These are phyloP conservation scores for Colletotrichum chrysophilum DNA, from an alignment of 2,329 filamentous ascomycete genomes.

Conservation along the genomic window DNA sequence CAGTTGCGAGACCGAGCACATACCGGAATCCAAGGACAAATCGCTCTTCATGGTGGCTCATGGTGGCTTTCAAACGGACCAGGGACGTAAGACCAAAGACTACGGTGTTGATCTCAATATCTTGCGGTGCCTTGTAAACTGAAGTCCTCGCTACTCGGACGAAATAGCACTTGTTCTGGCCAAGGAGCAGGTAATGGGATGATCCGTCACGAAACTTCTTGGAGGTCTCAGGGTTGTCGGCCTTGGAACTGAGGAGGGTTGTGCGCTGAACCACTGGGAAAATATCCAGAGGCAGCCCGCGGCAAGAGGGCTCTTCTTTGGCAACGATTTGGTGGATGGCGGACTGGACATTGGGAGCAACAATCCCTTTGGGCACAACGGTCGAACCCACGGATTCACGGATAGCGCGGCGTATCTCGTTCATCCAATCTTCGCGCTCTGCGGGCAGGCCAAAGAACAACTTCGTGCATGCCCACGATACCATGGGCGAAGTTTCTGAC, in stretches of 20 bases:
- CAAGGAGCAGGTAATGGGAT: constrained; percentile 60
- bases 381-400: constrained; percentile 40
- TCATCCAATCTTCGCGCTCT: constrained; percentile 56
- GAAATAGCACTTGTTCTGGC: constrained; percentile 57
- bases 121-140: constrained; percentile 44
- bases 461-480: constrained; percentile 52
- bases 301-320: constrained; percentile 44
- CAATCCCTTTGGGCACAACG: constrained; percentile 36
- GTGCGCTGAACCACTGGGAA: constrained; percentile 59
- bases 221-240: constrained; percentile 44
- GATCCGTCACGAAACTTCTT: constrained; percentile 54
- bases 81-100: constrained; percentile 59
- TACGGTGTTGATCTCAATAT: constrained; percentile 55
- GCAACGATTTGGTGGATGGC: constrained; percentile 53
- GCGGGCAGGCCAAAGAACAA: constrained; percentile 54
- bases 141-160: constrained; percentile 54
- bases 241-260: constrained; percentile 42
- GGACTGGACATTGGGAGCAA: constrained; percentile 52
- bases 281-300: constrained; percentile 38
- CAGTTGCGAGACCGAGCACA: constrained; percentile 27
- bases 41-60: constrained; percentile 57
- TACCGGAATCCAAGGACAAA: constrained; percentile 62
- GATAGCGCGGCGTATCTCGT: constrained; percentile 48
- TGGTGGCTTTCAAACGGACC: constrained; percentile 55
- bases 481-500: constrained; percentile 48